Evolutionary conservation across 371 early-diverging fungal species (phyloP).

Genomic region (Encephalitozoon hellem): DNA sequence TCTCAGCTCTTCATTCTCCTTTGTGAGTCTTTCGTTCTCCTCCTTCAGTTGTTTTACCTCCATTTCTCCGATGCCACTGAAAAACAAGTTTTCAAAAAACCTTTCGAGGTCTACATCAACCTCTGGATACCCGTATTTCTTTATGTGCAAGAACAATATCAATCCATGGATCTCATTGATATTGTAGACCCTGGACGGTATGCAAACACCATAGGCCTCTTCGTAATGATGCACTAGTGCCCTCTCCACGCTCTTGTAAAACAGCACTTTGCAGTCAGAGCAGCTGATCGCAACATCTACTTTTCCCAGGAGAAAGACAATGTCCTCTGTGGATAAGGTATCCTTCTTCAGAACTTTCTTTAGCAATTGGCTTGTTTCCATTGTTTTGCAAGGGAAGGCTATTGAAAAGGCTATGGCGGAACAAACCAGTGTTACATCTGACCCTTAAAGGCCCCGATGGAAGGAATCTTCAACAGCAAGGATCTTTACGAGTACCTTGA

Average conservation of each 20-base stretch:
- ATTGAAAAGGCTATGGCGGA: neutral
- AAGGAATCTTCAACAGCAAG: conserved; percentile 27
- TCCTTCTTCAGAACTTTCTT: neutral
- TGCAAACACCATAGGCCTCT: neutral
- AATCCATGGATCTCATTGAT: conserved; percentile 16
- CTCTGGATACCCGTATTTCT: neutral
- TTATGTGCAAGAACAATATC: conserved; percentile 4
- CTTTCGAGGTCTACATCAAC: neutral
- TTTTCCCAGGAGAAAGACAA: neutral
- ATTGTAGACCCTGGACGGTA: neutral
- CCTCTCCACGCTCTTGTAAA: neutral
- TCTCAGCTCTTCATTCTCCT: neutral
- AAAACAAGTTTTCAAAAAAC: conserved; percentile 12
- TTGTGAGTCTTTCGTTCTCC: neutral
- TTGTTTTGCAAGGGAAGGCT: neutral
- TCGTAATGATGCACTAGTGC: neutral
- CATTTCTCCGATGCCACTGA: neutral
- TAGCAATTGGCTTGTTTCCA: neutral
- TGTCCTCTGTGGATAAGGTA: neutral
- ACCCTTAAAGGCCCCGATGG: conserved; percentile 17
- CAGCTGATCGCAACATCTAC: neutral
- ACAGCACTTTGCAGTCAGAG: neutral
- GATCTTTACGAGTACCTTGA: conserved; percentile 16
- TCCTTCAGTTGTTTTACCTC: neutral
- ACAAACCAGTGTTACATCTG: neutral